Base-by-base conservation (phyloP, 768 basidiomycete species). In the Russula earlei region DNA sequence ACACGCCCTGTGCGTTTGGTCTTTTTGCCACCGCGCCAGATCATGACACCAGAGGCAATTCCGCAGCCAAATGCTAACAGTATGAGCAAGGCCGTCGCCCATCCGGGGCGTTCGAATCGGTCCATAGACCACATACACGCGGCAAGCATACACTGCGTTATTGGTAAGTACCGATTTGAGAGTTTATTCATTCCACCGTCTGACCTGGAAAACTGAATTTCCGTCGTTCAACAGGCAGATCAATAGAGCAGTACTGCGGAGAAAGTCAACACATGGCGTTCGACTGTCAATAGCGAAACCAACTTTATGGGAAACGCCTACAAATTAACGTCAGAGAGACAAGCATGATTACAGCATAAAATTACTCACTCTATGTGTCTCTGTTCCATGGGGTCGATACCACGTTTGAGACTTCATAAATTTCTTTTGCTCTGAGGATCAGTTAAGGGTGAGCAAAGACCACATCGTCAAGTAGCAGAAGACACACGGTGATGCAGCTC, bases 341-440 rank as follows among this genome's bases (percentile, higher is more conserved):
- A 41, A 42, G 46, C 53, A 43, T 62, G 48, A n/a, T 25, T 49
- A 52, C 27, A 17, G 54, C 15, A 38, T 9, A 22, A 27, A 55
- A 40, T 54, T 36, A 61, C 77, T 61, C 63, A 83, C 85, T 56
- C 84, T 70, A 63, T 87, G 90, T 0, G 90, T 90, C 56, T 82
- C 83, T 12, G 87, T 90, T 19, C 86, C 87, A 67, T 93, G 90
- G 7, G 90, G 80, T 49, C 85, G 73, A 69, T 91, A 93, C 90
- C 89, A 93, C 1, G 88, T 90, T 69, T 89, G 82, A 40, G 78
- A 78, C 59, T 81, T 73, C 62, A 78, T 76, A 57, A 87, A 86
- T 67, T 83, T 79, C 47, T 74, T 69, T 73, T 88, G 86, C 59
- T 85, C 85, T 86, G 43, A 34, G 15, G n/a, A 50, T 31, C 15